phyloP scores from a whole-genome alignment of 345 rosid genomes.

The Brassica incana region DNA sequence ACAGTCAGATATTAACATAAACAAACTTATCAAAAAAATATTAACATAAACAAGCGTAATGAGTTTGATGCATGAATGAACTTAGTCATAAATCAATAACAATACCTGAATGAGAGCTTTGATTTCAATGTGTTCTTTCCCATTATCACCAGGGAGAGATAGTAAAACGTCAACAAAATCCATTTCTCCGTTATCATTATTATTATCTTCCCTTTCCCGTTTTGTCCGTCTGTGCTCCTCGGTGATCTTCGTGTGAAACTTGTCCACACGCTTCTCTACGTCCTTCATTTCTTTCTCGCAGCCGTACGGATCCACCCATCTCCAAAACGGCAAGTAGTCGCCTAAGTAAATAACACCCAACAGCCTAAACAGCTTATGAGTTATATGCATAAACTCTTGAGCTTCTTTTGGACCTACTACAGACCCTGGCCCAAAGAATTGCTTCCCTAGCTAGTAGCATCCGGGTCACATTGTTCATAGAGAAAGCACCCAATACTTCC shows the following conservation, averaged over 20 bases:
- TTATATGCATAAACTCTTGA: slow-evolving; percentile 79
- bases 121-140: slow-evolving; percentile 64
- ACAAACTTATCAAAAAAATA: too few relatives aligned
- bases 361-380: slow-evolving; percentile 69
- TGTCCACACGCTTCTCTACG: slow-evolving; percentile 83
- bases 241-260: slow-evolving; percentile 67
- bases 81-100: neutral
- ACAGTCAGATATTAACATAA: neutral
- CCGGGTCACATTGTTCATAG: slow-evolving; percentile 89
- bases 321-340: slow-evolving; percentile 85
- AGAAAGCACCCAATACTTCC: slow-evolving; percentile 76
- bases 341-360: slow-evolving; percentile 82
- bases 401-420: slow-evolving; percentile 63
- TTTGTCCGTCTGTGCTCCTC: slow-evolving; percentile 58
- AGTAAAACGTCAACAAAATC: slow-evolving; percentile 87
- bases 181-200: slow-evolving; percentile 33
- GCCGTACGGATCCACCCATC: slow-evolving; percentile 80
- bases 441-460: slow-evolving; percentile 81
- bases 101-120: slow-evolving; percentile 84
- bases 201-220: neutral
- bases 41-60: neutral
- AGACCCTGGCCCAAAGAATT: slow-evolving; percentile 69
- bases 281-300: slow-evolving; percentile 81
- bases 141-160: slow-evolving; percentile 74
- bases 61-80: neutral